A percentile compares a stretch with the other conserved stretches of the same genome.
Conservation (phyloP, 148 eudicot species). For the Camellia granthamiana region DNA sequence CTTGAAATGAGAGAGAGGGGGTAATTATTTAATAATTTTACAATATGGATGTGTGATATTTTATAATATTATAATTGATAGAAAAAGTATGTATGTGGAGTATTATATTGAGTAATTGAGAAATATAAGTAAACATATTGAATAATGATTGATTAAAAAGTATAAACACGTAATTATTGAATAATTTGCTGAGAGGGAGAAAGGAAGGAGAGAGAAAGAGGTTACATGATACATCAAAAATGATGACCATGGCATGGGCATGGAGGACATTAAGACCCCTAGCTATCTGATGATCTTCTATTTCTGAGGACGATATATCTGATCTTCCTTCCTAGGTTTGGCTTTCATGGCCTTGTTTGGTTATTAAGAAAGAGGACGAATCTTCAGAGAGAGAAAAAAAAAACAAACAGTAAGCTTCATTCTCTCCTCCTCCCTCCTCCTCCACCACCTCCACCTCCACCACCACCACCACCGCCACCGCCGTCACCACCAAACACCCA, state of each 20-base stretch:
- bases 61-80: too few relatives aligned
- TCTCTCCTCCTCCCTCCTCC: background rate
- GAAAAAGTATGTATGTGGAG: too few relatives aligned
- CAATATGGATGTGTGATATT: too few relatives aligned
- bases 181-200: background rate
- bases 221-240: background rate
- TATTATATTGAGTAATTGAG: too few relatives aligned
- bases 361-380: conserved; percentile 13
- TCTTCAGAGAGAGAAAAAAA: too few relatives aligned
- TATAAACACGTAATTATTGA: too few relatives aligned
- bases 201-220: conserved; percentile 11
- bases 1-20: background rate
- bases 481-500: background rate
- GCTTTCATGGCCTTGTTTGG: conserved; percentile 31
- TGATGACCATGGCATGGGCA: conserved; percentile 11
- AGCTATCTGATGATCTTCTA: conserved; percentile 17
- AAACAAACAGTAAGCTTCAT: background rate
- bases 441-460: background rate
- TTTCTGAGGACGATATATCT: conserved; percentile 19
- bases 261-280: conserved; percentile 26
- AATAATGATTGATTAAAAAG: too few relatives aligned
- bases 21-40: too few relatives aligned
- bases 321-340: conserved; percentile 30
- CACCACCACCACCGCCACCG: conserved; percentile 22
- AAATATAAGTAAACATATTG: too few relatives aligned